Conservation (phyloP, 83 land plant genomes). For the Thuja plicata region DNA sequence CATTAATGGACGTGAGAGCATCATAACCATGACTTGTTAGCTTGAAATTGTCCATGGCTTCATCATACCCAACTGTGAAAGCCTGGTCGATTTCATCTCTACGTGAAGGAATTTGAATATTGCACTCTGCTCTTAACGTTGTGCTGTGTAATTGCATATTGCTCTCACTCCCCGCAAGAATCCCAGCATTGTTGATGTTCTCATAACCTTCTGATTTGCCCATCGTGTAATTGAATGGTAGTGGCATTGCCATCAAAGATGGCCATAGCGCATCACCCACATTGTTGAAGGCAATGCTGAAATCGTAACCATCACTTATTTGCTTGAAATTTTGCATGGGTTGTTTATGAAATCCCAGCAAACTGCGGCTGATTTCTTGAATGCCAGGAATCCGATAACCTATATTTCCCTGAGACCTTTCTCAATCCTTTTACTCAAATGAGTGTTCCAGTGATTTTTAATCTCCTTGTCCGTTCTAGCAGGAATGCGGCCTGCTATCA, state of each 20-base stretch:
- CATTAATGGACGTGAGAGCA: not conserved
- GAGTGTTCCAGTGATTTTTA: constrained; percentile 4
- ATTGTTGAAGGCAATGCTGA: not conserved
- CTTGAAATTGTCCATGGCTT: not conserved
- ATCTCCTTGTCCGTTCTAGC: not conserved
- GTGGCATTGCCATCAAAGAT: too few species aligned
- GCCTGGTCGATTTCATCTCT: too few species aligned
- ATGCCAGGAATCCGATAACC: not conserved
- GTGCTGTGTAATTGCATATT: too few species aligned
- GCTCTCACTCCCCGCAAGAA: not conserved
- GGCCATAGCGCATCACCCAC: not conserved
- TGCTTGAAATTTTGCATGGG: not conserved
- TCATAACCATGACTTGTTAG: not conserved
- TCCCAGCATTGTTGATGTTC: not conserved
- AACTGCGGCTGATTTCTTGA: not conserved
- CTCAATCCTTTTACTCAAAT: not conserved
- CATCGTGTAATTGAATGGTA: too few species aligned
- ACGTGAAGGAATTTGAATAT: too few species aligned
- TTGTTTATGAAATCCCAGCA: not conserved
- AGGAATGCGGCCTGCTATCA: constrained; percentile 3
- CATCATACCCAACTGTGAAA: too few species aligned
- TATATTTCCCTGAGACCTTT: not conserved
- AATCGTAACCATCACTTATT: not conserved
- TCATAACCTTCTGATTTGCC: not conserved
- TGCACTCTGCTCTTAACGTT: too few species aligned